These are phyloP conservation scores for Pleoardoris graminearum DNA, from an alignment of 2,329 filamentous ascomycete genomes.

Conservation along the genomic window DNA sequence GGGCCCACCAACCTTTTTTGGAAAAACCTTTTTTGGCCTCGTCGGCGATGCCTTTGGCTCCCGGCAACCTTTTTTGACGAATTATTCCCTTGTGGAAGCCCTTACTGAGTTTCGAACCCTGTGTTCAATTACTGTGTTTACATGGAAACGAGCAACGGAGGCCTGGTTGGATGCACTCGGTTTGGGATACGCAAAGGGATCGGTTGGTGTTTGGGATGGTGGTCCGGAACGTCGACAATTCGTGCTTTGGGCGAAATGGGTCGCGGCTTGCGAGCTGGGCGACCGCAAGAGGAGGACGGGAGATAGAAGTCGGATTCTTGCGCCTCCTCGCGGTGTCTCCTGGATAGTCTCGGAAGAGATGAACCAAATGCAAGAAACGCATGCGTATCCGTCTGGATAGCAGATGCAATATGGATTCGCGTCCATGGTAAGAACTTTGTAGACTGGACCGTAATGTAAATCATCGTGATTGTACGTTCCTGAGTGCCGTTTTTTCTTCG, in stretches of 20 bases:
- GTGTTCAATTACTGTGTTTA: not conserved
- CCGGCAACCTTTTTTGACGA: too few species aligned
- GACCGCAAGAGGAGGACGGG: slow-evolving; percentile 39
- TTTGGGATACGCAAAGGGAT: not conserved
- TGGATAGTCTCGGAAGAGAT: slow-evolving; percentile 37
- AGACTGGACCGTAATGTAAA: too few species aligned
- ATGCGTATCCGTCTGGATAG: not conserved
- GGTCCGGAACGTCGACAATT: slow-evolving; percentile 9
- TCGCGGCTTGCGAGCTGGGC: slow-evolving; percentile 22
- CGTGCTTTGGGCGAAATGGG: slow-evolving; percentile 5
- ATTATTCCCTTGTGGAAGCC: not conserved
- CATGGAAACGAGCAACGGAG: slow-evolving; percentile 1
- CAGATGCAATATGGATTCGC: not conserved
- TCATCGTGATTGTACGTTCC: too few species aligned
- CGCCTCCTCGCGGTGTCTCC: slow-evolving; percentile 43
- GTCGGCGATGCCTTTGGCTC: not conserved
- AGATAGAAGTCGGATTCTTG: slow-evolving; percentile 43
- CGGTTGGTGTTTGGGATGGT: slow-evolving; percentile 3
- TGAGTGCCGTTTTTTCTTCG: too few species aligned
- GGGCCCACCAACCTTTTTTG: not conserved
- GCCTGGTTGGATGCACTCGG: not conserved
- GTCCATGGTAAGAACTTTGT: not conserved
- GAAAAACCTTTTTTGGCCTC: too few species aligned
- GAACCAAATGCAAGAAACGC: slow-evolving; percentile 44
- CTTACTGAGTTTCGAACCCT: not conserved